phyloP scores from a whole-genome alignment of 164 flowering plant species.

The Piper longum region DNA sequence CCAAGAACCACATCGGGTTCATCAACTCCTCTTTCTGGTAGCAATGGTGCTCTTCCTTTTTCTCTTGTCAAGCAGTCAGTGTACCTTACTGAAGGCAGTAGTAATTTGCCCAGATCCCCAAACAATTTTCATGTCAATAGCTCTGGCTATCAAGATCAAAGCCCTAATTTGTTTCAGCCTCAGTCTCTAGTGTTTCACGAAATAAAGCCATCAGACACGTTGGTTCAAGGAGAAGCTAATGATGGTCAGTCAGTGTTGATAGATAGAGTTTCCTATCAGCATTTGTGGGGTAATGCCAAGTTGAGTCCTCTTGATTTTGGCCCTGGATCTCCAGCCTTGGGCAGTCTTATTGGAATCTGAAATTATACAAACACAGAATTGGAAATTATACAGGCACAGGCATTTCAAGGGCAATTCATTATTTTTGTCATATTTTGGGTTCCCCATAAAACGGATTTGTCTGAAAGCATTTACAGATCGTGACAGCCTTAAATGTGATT shows the following conservation, averaged over 20 bases:
- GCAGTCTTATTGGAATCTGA: slow-evolving; percentile 28
- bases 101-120: slow-evolving; percentile 33
- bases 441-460: slow-evolving; percentile 15
- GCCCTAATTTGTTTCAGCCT: slow-evolving; percentile 38
- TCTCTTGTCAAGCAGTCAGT: slow-evolving; percentile 26
- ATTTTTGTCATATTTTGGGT: slow-evolving; percentile 5
- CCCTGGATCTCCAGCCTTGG: slow-evolving; percentile 32
- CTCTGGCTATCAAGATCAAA: slow-evolving; percentile 37
- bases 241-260: slow-evolving; percentile 61
- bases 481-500: too few relatives aligned
- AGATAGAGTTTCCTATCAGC: slow-evolving; percentile 68
- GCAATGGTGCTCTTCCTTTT: slow-evolving; percentile 62
- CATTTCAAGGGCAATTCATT: too few relatives aligned
- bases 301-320: slow-evolving; percentile 38
- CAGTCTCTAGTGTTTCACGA: slow-evolving; percentile 53
- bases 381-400: too few relatives aligned
- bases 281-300: slow-evolving; percentile 46
- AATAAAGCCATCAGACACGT: slow-evolving; percentile 28
- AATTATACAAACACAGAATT: neutral
- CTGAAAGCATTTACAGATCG: slow-evolving; percentile 3
- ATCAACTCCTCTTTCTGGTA: slow-evolving; percentile 78
- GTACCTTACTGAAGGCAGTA: slow-evolving; percentile 47
- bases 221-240: slow-evolving; percentile 28
- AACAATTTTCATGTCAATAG: slow-evolving; percentile 26
- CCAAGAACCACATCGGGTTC: slow-evolving; percentile 70